phyloP scores from a whole-genome alignment of 805 yeast genomes.

The Kazachstania bromeliacearum region DNA sequence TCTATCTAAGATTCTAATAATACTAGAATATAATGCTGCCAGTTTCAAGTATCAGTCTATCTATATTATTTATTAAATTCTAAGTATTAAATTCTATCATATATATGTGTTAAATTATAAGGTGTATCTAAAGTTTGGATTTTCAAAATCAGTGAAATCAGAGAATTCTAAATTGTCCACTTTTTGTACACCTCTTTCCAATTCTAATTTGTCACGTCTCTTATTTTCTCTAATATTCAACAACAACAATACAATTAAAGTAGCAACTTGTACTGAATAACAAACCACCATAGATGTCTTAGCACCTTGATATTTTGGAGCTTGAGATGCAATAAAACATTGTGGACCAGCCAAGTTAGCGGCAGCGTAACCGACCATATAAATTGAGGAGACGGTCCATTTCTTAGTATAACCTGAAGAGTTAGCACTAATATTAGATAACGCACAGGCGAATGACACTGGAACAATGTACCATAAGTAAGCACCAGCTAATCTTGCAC shows the following conservation, averaged over 20 bases:
- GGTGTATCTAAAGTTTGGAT: slow-evolving; percentile 34
- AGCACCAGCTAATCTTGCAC: slow-evolving; percentile 33
- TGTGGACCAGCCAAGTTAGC: slow-evolving; percentile 74
- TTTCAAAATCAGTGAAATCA: slow-evolving; percentile 38
- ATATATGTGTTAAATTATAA: slow-evolving; percentile 4
- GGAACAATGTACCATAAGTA: slow-evolving; percentile 30
- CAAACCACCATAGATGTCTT: slow-evolving; percentile 44
- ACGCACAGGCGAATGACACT: slow-evolving; percentile 29
- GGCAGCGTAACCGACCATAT: slow-evolving; percentile 55
- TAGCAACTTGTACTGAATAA: slow-evolving; percentile 34
- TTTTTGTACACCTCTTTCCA: slow-evolving; percentile 16
- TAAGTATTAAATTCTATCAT: no score
- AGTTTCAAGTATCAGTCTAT: no score
- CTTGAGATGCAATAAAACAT: slow-evolving; percentile 47
- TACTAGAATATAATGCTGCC: no score
- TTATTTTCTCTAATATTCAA: slow-evolving; percentile 33
- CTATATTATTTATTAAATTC: no score
- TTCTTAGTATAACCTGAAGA: slow-evolving; percentile 73
- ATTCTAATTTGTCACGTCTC: slow-evolving; percentile 30
- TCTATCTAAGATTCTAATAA: no score
- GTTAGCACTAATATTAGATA: slow-evolving; percentile 35
- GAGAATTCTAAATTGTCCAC: slow-evolving; percentile 30
- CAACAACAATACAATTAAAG: slow-evolving; percentile 26
- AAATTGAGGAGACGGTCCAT: slow-evolving; percentile 47
- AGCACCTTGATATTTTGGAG: slow-evolving; percentile 52